Percentiles rank a stretch among this genome's conserved stretches.
Evolutionary conservation across 257 asterid species (phyloP).

Genomic region (Linderniella brevidens): DNA sequence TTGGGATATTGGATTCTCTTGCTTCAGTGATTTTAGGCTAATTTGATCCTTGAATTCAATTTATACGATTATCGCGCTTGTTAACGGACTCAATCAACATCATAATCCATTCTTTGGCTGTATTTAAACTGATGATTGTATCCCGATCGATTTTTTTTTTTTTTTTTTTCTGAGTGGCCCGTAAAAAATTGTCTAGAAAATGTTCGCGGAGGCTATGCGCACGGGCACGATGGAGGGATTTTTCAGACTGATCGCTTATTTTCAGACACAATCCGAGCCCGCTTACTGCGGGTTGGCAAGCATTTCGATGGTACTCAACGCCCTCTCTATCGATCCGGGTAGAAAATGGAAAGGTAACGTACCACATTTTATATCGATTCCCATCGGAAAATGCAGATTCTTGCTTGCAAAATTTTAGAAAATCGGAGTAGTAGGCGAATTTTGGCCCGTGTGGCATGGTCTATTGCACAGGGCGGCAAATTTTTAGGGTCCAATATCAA

Average conservation of each 20-base stretch:
- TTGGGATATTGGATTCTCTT: neutral
- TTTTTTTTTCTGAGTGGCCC: neutral
- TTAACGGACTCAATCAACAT: conserved; percentile 55
- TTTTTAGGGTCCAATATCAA: too few species aligned
- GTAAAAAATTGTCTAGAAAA: conserved; percentile 39
- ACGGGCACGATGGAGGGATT: conserved; percentile 93
- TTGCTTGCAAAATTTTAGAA: too few species aligned
- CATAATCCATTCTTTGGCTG: neutral
- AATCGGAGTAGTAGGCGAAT: too few species aligned
- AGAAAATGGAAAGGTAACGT: conserved; percentile 90
- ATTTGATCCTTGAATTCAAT: too few species aligned
- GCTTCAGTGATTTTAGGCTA: neutral
- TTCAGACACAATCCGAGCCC: conserved; percentile 99
- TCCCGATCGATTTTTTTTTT: conserved; percentile 4
- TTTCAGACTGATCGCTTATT: conserved; percentile 81
- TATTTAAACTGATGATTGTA: conserved; percentile 1
- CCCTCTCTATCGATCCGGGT: conserved; percentile 95
- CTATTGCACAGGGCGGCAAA: too few species aligned
- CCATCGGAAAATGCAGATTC: conserved; percentile 1
- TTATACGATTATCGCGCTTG: too few species aligned
- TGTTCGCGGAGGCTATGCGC: conserved; percentile 77
- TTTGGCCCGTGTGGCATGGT: too few species aligned
- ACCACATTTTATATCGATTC: neutral
- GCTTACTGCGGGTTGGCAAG: conserved; percentile 98
- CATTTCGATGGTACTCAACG: conserved; percentile 94